Conservation (phyloP, 129 eudicot genomes). For the Silybum marianum region DNA sequence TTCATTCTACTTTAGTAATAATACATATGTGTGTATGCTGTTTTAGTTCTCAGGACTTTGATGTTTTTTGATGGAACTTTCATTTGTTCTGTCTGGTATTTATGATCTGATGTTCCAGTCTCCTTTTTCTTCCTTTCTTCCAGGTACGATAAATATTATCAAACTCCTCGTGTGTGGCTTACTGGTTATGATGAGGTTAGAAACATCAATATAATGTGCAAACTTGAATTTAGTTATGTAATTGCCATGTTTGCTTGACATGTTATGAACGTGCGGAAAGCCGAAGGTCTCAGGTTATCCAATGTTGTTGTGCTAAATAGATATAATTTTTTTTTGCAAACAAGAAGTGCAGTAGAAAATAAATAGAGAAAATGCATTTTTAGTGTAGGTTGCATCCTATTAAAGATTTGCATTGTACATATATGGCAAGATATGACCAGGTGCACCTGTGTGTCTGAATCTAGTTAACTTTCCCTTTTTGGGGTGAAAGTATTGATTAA, state of each 20-base stretch:
- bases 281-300: constrained; percentile 5
- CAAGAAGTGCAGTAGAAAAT: constrained; percentile 7
- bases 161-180: constrained; percentile 99
- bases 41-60: not conserved
- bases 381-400: constrained; percentile 5
- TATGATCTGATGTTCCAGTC: constrained; percentile 11
- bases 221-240: constrained; percentile 11
- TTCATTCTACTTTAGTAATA: not conserved
- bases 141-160: constrained; percentile 99
- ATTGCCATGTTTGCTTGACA: not conserved
- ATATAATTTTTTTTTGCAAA: not conserved
- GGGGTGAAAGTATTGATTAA: not conserved
- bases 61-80: not conserved
- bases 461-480: not conserved
- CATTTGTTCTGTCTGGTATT: constrained; percentile 1
- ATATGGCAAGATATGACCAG: not conserved
- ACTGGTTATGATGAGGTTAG: constrained; percentile 99
- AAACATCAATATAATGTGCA: constrained; percentile 12
- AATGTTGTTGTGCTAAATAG: not conserved
- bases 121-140: not conserved
- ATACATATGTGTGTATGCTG: not conserved
- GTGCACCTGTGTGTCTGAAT: not conserved
- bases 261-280: constrained; percentile 19
- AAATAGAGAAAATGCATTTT: not conserved
- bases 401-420: not conserved